Percentiles rank a stretch among this genome's conserved stretches.
phyloP scores from a whole-genome alignment of 2,329 filamentous ascomycete genomes.

The Plenodomus biglobosus region DNA sequence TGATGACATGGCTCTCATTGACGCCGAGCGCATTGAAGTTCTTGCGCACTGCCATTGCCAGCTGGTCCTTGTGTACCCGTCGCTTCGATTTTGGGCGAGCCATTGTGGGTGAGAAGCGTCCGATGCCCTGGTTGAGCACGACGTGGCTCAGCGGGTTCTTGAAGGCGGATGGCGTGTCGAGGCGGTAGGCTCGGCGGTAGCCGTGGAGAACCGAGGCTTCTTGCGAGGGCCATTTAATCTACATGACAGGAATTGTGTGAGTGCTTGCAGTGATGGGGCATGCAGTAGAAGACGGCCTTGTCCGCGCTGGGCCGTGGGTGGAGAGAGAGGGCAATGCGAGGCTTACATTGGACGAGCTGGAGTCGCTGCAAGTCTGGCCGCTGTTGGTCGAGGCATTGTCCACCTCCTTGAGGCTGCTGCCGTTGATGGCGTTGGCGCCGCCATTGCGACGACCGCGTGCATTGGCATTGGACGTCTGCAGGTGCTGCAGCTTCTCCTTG shows the following conservation, averaged over 20 bases:
- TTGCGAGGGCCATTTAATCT: slow-evolving; percentile 68
- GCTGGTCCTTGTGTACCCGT: slow-evolving; percentile 69
- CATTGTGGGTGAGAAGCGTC: slow-evolving; percentile 75
- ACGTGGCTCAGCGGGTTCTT: slow-evolving; percentile 53
- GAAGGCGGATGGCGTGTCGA: slow-evolving; percentile 72
- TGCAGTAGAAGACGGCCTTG: slow-evolving; percentile 14
- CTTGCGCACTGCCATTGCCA: slow-evolving; percentile 72
- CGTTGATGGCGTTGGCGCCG: slow-evolving; percentile 26
- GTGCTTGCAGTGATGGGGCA: background rate
- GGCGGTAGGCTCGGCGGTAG: slow-evolving; percentile 73
- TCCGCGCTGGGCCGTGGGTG: slow-evolving; percentile 2
- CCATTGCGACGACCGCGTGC: slow-evolving; percentile 45
- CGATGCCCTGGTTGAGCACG: slow-evolving; percentile 62
- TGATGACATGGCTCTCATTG: slow-evolving; percentile 79
- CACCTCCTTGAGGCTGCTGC: slow-evolving; percentile 43
- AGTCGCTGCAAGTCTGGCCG: slow-evolving; percentile 35
- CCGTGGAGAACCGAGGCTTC: slow-evolving; percentile 68
- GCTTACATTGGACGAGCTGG: slow-evolving; percentile 40
- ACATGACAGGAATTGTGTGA: background rate
- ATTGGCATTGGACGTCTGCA: slow-evolving; percentile 36
- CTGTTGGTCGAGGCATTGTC: slow-evolving; percentile 43
- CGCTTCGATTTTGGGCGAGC: slow-evolving; percentile 64
- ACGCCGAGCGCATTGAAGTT: slow-evolving; percentile 81
- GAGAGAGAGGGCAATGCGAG: slow-evolving; percentile 7
- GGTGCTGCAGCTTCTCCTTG: slow-evolving; percentile 48